phyloP scores from a whole-genome alignment of 23 red algal species.

The Porphyridium purpureum region DNA sequence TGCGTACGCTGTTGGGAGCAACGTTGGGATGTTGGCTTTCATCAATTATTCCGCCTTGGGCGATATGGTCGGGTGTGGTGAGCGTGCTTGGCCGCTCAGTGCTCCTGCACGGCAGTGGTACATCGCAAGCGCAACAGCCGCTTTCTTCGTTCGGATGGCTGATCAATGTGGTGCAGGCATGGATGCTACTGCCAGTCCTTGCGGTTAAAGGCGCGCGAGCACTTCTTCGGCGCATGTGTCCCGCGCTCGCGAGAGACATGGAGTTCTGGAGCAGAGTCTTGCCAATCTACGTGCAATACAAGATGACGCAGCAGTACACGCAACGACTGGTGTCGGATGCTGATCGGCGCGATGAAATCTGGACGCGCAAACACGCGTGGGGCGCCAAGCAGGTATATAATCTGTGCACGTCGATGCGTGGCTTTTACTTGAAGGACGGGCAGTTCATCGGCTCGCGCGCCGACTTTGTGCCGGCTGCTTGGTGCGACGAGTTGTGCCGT shows the following conservation, averaged over 20 bases:
- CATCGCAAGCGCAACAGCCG: too few relatives aligned
- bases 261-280: conserved; percentile 74
- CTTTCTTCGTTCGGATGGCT: too few relatives aligned
- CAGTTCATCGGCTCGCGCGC: conserved; percentile 49
- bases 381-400: conserved; percentile 56
- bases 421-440: conserved; percentile 89
- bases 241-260: conserved; percentile 32
- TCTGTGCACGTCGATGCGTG: conserved; percentile 69
- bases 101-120: too few relatives aligned
- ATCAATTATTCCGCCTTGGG: too few relatives aligned
- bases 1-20: too few relatives aligned
- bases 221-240: too few relatives aligned
- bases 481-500: conserved; percentile 41
- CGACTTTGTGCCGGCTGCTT: conserved; percentile 67
- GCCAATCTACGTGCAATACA: conserved; percentile 61
- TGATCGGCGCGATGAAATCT: conserved; percentile 14
- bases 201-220: too few relatives aligned
- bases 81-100: too few relatives aligned
- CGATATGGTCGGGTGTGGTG: too few relatives aligned
- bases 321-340: conserved; percentile 6
- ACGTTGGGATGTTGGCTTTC: too few relatives aligned
- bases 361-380: conserved; percentile 66
- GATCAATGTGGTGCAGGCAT: too few relatives aligned
- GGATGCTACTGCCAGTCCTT: too few relatives aligned
- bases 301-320: conserved; percentile 40